Evolutionary conservation across 176 grass and related monocot species (phyloP).

Genomic region (Zizania latifolia): DNA sequence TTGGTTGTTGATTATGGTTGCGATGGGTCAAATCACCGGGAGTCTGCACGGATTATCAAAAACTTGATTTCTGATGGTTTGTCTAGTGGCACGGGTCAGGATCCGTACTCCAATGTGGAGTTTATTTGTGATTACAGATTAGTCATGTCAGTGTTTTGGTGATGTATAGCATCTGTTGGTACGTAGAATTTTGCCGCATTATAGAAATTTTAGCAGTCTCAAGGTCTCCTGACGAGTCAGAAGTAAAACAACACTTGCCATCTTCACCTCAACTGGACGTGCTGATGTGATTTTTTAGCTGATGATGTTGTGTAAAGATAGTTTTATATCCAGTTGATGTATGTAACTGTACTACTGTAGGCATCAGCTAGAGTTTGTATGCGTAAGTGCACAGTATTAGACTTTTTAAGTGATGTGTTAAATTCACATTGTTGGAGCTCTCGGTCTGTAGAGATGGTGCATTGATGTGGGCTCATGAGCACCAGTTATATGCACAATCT

Average conservation of each 20-base stretch:
- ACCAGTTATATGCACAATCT: neutral
- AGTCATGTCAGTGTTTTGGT: neutral
- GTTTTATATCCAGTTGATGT: neutral
- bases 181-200: neutral
- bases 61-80: neutral
- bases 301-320: neutral
- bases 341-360: neutral
- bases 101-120: neutral
- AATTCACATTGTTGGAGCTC: neutral
- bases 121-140: constrained; percentile 9
- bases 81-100: neutral
- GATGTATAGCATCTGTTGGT: neutral
- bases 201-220: neutral
- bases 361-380: neutral
- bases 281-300: neutral
- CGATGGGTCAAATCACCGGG: no score
- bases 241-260: neutral
- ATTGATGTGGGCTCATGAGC: neutral
- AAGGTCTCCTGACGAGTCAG: neutral
- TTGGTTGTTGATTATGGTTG: no score
- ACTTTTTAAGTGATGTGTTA: neutral
- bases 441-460: neutral
- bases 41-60: neutral
- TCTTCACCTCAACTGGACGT: neutral
- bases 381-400: neutral